Evolutionary conservation across 768 basidiomycete genomes (phyloP).

Genomic region (Kwoniella dendrophila): DNA sequence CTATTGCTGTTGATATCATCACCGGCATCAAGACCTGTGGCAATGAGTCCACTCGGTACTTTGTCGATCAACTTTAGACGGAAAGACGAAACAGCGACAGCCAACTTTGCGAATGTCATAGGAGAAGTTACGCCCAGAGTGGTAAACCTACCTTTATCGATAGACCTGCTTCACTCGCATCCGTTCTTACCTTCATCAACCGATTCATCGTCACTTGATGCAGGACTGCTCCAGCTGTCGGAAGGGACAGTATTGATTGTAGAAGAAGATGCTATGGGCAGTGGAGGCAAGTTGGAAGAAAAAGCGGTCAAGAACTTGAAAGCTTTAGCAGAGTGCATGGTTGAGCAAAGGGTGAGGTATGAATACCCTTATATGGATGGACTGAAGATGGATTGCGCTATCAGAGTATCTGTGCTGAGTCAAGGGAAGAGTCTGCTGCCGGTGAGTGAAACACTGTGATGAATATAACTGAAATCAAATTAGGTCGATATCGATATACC

Average conservation of each 20-base stretch:
- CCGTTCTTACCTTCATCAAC: constrained; percentile 33
- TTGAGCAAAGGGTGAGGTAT: constrained; percentile 47
- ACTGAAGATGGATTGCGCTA: constrained; percentile 51
- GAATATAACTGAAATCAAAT: constrained; percentile 11
- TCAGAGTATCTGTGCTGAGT: constrained; percentile 41
- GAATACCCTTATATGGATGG: constrained; percentile 54
- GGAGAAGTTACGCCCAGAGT: constrained; percentile 34
- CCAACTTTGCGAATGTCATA: constrained; percentile 2
- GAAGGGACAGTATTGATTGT: constrained; percentile 43
- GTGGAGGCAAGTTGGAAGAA: constrained; percentile 49
- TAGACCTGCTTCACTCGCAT: constrained; percentile 39
- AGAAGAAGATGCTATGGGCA: constrained; percentile 51
- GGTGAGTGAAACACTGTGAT: constrained; percentile 40
- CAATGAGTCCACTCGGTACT: constrained; percentile 45
- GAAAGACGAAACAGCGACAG: constrained; percentile 8
- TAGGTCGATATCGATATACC: constrained; percentile 10
- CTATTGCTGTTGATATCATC: constrained; percentile 43
- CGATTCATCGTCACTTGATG: constrained; percentile 37
- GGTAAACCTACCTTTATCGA: constrained; percentile 34
- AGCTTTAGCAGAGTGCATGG: constrained; percentile 38
- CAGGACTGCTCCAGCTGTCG: constrained; percentile 51
- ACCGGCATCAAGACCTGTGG: constrained; percentile 37
- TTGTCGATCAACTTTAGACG: constrained; percentile 47
- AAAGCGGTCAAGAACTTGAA: constrained; percentile 49
- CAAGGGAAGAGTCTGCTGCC: constrained; percentile 52